These are phyloP conservation scores for Helotiales sp. DNA, from an alignment of 2,329 filamentous ascomycete genomes.

Conservation along the genomic window DNA sequence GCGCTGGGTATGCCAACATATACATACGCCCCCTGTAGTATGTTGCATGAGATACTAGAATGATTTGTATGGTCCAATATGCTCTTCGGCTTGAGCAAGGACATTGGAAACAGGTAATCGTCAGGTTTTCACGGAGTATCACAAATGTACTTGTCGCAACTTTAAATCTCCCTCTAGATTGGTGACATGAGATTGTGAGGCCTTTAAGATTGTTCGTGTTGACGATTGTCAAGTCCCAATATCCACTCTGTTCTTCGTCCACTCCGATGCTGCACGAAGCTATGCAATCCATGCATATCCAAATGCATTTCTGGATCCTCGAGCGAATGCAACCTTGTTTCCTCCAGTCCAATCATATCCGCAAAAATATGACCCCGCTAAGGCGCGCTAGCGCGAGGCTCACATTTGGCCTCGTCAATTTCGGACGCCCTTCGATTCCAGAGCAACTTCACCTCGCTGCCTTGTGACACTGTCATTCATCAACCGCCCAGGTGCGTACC, in stretches of 20 bases:
- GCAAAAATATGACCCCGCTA: neutral
- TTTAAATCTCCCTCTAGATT: neutral
- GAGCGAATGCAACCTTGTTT: neutral
- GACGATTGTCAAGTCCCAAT: too few species aligned
- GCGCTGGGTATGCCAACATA: slow-evolving; percentile 12
- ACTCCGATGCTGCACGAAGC: neutral
- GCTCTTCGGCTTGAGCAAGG: slow-evolving; percentile 3
- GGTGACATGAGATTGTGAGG: neutral
- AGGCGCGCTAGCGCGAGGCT: slow-evolving; percentile 6
- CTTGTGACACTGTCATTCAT: neutral
- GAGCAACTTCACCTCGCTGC: neutral
- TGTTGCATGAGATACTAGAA: slow-evolving; percentile 22
- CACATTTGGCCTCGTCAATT: slow-evolving; percentile 2
- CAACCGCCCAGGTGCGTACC: neutral
- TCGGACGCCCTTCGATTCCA: neutral
- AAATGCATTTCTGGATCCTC: neutral
- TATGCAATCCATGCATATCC: neutral
- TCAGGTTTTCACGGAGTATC: slow-evolving; percentile 13
- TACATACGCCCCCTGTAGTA: slow-evolving; percentile 14
- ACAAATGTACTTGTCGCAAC: slow-evolving; percentile 18
- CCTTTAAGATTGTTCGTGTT: too few species aligned
- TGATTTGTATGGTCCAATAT: slow-evolving; percentile 22
- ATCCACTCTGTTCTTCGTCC: too few species aligned
- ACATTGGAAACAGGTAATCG: slow-evolving; percentile 13
- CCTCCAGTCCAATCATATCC: neutral